Conservation (phyloP, 257 asterid species). For the Petunia secreta region DNA sequence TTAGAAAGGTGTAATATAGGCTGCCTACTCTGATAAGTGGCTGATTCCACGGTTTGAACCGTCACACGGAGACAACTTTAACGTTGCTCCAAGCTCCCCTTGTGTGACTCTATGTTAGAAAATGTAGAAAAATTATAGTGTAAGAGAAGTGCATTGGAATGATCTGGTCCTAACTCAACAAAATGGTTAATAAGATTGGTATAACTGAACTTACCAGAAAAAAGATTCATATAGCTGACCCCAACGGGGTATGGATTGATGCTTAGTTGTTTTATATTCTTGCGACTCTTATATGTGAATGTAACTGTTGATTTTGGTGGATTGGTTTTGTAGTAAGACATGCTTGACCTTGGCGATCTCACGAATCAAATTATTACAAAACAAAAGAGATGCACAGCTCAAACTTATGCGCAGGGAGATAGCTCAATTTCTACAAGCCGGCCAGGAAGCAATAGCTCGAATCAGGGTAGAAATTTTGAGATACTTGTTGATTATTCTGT, state of each 20-base stretch:
- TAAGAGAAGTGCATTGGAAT: neutral
- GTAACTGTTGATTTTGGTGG: neutral
- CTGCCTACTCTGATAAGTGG: too few species aligned
- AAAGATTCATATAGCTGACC: neutral
- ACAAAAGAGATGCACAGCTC: constrained; percentile 81
- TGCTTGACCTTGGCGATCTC: constrained; percentile 83
- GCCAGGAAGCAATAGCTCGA: constrained; percentile 90
- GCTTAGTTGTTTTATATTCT: constrained; percentile 17
- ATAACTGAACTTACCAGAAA: neutral
- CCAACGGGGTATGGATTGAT: neutral
- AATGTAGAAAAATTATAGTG: neutral
- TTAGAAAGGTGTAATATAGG: neutral
- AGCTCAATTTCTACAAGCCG: constrained; percentile 85
- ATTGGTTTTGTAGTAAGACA: constrained; percentile 72
- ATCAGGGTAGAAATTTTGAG: constrained; percentile 57
- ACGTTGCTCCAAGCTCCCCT: neutral
- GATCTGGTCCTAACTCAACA: neutral
- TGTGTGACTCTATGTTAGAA: neutral
- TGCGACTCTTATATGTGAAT: neutral
- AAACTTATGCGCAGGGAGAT: constrained; percentile 88
- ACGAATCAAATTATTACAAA: constrained; percentile 86
- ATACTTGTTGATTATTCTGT: neutral
- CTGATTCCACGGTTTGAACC: too few species aligned
- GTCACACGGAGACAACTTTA: neutral
- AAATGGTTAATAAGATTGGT: neutral